Base-by-base conservation (phyloP, 2,329 filamentous ascomycete genomes). In the Lachnellula hyalina region DNA sequence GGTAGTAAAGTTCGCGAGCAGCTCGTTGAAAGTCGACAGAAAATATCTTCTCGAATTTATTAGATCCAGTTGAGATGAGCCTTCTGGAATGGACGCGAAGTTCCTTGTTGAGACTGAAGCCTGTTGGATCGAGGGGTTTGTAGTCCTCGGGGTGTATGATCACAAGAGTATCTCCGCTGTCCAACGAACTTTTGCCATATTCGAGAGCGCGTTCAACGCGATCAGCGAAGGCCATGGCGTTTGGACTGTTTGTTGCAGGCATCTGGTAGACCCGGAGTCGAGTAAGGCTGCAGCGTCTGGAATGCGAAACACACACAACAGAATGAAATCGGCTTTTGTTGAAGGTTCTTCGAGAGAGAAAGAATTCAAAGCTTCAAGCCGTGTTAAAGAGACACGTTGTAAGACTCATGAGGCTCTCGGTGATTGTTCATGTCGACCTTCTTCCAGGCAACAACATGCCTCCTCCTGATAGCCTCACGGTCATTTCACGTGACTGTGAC, bases 51-150 rank as follows among this genome's bases (percentile, higher is more conserved):
- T 63, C 61, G 51, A 83, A 80, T 42, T 75, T 74, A 19, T 69
- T 62, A 0, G 79, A 82, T 1, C 71, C 73, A 5, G 77, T 77
- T 1, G 66, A 70, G 5, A 75, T 67, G 4, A 83, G 70, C 44
- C 74, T 77, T 2, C 72, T 63, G 1, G 78, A 79, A 54, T 74
- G 69, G 52, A 81, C 74, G 2, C 71, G 72, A 52, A 80, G 55
- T 66, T 72, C 57, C 70, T 67, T 61, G 70, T 71, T 28, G 59
- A 59, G 9, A 51, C 59, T 2, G 56, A 63, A 17, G 55, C 60
- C 48, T 54, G 53, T 7, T 68, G 72, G 19, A 44, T 65, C 56
- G 36, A 60, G 59, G 2, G 57, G 45, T 8, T 47, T 42, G 23
- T 47, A 53, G 21, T 74, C 72, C 34, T 74, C 71, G 1, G 64